Percentiles rank a stretch among this genome's conserved stretches.
phyloP scores from a whole-genome alignment of 179 eudicot genomes.

The Carnegiea gigantea region DNA sequence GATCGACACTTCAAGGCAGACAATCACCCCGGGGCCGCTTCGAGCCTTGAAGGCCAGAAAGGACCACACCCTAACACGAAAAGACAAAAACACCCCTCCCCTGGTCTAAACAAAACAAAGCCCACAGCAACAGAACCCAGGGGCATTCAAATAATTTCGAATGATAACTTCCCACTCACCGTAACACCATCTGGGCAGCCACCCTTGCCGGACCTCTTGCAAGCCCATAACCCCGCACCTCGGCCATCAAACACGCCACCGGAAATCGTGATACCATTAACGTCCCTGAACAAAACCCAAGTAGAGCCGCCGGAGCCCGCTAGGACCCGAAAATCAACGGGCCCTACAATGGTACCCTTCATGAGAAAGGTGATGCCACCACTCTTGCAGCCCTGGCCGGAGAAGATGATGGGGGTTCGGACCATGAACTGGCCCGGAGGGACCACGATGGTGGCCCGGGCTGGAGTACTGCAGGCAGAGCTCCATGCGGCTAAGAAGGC shows the following conservation, averaged over 20 bases:
- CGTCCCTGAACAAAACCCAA: constrained; percentile 51
- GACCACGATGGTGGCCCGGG: constrained; percentile 31
- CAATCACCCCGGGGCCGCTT: no score
- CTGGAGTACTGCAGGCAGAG: constrained; percentile 34
- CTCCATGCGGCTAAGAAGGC: constrained; percentile 40
- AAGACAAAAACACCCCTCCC: neutral
- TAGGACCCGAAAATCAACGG: constrained; percentile 37
- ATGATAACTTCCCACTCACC: constrained; percentile 16
- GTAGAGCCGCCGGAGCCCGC: constrained; percentile 27
- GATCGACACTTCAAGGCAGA: no score
- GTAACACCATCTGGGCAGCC: constrained; percentile 46
- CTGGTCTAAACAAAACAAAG: neutral
- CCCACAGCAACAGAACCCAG: neutral
- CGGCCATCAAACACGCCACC: constrained; percentile 59
- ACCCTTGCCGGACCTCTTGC: constrained; percentile 39
- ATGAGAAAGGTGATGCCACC: constrained; percentile 22
- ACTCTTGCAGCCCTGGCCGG: constrained; percentile 31
- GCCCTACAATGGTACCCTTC: constrained; percentile 38
- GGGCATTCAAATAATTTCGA: neutral
- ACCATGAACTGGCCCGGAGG: constrained; percentile 40
- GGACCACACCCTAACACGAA: no score
- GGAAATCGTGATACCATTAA: constrained; percentile 42
- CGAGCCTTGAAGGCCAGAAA: no score
- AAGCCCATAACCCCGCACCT: constrained; percentile 56
- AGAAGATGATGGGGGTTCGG: constrained; percentile 17